These are phyloP conservation scores for Penicillium bovifimosum DNA, from an alignment of 495 filamentous ascomycete species.

Conservation along the genomic window DNA sequence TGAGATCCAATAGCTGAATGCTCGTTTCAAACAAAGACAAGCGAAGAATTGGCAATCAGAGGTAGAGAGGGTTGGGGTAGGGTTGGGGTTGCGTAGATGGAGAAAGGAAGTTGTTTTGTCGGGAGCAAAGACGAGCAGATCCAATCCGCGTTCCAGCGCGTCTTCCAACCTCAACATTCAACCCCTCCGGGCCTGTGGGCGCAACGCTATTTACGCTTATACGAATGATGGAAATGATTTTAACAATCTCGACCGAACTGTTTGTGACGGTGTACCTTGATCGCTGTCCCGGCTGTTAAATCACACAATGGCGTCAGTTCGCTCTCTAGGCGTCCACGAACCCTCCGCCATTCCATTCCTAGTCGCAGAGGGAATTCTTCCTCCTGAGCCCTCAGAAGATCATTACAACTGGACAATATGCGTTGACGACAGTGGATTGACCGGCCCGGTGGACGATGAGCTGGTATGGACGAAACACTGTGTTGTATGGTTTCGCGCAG, in stretches of 20 bases:
- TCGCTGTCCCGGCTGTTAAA: constrained; percentile 20
- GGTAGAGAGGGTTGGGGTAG: constrained; percentile 8
- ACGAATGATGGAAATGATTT: constrained; percentile 15
- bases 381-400: constrained; percentile 57
- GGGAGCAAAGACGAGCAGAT: constrained; percentile 12
- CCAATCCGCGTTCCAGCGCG: constrained; percentile 29
- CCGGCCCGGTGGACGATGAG: constrained; percentile 64
- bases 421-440: constrained; percentile 37
- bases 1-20: neutral
- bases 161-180: constrained; percentile 15
- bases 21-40: neutral
- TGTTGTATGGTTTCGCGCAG: constrained; percentile 88
- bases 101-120: constrained; percentile 27
- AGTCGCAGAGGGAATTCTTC: constrained; percentile 72
- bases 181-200: constrained; percentile 9
- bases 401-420: constrained; percentile 67
- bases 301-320: constrained; percentile 73
- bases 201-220: neutral
- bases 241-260: constrained; percentile 11
- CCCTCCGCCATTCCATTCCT: constrained; percentile 79
- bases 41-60: neutral
- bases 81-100: constrained; percentile 12
- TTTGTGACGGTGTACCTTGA: constrained; percentile 19
- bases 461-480: constrained; percentile 74
- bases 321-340: constrained; percentile 81